Evolutionary conservation across 2,329 filamentous ascomycete genomes (phyloP).

Genomic region (Metarhizium sp.): DNA sequence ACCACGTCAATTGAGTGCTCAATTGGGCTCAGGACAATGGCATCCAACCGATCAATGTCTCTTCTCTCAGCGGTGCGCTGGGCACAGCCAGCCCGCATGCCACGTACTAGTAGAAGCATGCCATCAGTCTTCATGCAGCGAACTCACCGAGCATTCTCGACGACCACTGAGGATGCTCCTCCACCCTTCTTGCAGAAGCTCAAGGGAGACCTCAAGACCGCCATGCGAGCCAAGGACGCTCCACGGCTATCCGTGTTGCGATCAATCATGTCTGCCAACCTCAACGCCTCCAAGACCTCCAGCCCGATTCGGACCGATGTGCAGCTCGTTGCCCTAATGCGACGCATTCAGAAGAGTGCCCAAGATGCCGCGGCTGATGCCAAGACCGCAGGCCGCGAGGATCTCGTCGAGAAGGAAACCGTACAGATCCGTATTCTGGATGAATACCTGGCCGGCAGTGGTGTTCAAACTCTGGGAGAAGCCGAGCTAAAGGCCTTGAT

Average conservation of each 20-base stretch:
- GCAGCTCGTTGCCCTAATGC: constrained; percentile 58
- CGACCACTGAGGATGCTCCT: constrained; percentile 23
- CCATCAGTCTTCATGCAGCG: constrained; percentile 4
- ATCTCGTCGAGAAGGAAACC: constrained; percentile 63
- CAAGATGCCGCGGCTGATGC: constrained; percentile 56
- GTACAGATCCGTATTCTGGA: constrained; percentile 55
- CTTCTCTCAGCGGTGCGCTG: constrained; percentile 16
- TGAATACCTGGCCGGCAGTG: constrained; percentile 52
- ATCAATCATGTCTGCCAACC: constrained; percentile 56
- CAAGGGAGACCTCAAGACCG: constrained; percentile 53
- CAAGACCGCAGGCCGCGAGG: constrained; percentile 50
- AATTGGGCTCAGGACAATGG: constrained; percentile 9
- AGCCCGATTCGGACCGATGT: constrained; percentile 61
- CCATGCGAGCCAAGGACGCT: constrained; percentile 56
- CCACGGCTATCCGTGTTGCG: constrained; percentile 61
- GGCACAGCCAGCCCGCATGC: constrained; percentile 1
- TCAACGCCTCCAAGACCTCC: constrained; percentile 66
- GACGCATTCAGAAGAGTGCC: constrained; percentile 49
- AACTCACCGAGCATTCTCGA: constrained; percentile 21
- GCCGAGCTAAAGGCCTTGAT: constrained; percentile 50
- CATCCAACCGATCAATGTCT: constrained; percentile 12
- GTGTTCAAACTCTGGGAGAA: constrained; percentile 47
- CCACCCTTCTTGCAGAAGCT: constrained; percentile 43
- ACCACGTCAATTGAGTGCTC: not conserved
- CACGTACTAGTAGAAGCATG: not conserved